These are phyloP conservation scores for Gossypium stocksii DNA, from an alignment of 345 rosid genomes.

Conservation along the genomic window DNA sequence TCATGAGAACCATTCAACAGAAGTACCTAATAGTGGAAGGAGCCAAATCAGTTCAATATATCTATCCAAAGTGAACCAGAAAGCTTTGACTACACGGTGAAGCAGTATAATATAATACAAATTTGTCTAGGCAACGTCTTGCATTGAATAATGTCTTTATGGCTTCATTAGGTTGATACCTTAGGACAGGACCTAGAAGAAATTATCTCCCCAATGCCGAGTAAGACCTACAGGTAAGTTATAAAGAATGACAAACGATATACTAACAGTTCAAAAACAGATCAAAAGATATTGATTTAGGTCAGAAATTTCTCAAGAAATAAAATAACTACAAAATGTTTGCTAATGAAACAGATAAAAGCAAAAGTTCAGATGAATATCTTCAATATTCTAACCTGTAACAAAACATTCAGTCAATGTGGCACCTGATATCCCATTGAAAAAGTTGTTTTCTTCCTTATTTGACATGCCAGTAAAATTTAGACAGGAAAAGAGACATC, in stretches of 20 bases:
- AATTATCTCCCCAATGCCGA: slow-evolving; percentile 82
- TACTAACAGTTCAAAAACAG: not conserved
- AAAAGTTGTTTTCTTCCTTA: not conserved
- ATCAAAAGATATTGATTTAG: not conserved
- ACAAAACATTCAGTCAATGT: not conserved
- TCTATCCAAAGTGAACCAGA: not conserved
- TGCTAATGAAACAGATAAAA: not conserved
- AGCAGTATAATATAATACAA: not conserved
- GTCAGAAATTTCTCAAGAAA: not conserved
- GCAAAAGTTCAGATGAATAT: not conserved
- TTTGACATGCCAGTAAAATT: not conserved
- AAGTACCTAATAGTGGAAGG: slow-evolving; percentile 29
- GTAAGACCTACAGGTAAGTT: slow-evolving; percentile 41
- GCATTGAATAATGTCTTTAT: not conserved
- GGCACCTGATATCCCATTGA: slow-evolving; percentile 1
- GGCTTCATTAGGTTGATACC: slow-evolving; percentile 27
- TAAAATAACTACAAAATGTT: not conserved
- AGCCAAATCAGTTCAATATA: slow-evolving; percentile 1
- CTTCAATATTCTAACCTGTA: not conserved
- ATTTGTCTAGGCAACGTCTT: not conserved
- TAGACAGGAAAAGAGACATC: not conserved
- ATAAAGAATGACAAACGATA: not conserved
- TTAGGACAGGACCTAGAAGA: slow-evolving; percentile 75
- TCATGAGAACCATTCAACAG: slow-evolving; percentile 76
- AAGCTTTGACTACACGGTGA: not conserved